Evolutionary conservation across 2,329 filamentous ascomycete species (phyloP), one percentile per base, ranked within the genome.

Genomic region (Aspergillus transmontanensis): DNA sequence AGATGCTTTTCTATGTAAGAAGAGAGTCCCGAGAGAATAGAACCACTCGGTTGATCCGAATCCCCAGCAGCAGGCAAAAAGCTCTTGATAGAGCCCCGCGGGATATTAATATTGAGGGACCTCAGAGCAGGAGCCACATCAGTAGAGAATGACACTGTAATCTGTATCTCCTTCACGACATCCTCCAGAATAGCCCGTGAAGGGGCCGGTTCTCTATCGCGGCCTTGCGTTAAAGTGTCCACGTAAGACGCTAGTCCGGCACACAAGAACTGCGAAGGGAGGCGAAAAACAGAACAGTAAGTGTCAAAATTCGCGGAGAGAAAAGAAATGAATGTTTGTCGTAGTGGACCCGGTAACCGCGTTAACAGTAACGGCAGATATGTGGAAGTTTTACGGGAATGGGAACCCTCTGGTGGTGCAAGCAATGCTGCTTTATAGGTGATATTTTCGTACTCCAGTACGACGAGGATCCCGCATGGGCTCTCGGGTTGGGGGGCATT

Each of bases 341-440:
- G 79, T 12, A 86, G 72, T 0, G 80, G 72, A 39, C 77, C 82
- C 2, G 84, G 84, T 70, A 85, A 81, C 63, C 82, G 82, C 3
- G 83, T 80, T 46, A 86, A 71, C 16, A 86, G 73, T 16, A 86
- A 71, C 0, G 84, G 84, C 4, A 86, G 76, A 19, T 78, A 73
- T 1, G 83, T 85, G 56, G 82, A 83, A 28, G 55, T 50, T 60
- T 51, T 54, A 43, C 53, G 54, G 16, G 23, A 19, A 41, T 46
- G 56, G 30, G 54, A 48, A 21, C 59, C 59, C 3, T 51, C 9
- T 34, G 58, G 72, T 19, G 79, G 74, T 3, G 81, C 73, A 6
- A 86, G 76, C 3, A 86, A 74, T n/a, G 83, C 79, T 3, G 83
- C 83, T 67, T 80, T 82, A 75, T 85, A 84, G 21, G 71, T 75